phyloP scores from a whole-genome alignment of 2,329 filamentous ascomycete genomes.

The Ophiocordyceps australis region DNA sequence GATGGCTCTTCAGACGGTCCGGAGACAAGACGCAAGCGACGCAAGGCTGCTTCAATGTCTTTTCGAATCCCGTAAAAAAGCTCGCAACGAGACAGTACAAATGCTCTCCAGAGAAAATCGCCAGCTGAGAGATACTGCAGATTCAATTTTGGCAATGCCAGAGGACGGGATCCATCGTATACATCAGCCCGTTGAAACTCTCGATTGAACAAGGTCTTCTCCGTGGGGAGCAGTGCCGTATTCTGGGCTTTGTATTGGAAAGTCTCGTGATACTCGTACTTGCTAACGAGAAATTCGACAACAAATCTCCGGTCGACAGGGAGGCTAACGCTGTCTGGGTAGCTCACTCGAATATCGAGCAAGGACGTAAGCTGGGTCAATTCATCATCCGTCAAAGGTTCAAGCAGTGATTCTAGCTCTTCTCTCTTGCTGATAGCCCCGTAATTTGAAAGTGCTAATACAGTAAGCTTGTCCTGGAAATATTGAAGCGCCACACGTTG shows the following conservation, averaged over 20 bases:
- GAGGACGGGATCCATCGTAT: slow-evolving; percentile 72
- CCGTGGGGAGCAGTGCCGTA: slow-evolving; percentile 68
- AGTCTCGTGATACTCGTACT: slow-evolving; percentile 59
- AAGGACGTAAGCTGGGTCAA: slow-evolving; percentile 47
- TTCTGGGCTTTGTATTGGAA: slow-evolving; percentile 65
- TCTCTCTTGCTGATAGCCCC: slow-evolving; percentile 65
- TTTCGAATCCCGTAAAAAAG: slow-evolving; percentile 87
- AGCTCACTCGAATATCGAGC: slow-evolving; percentile 66
- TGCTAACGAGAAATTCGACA: slow-evolving; percentile 54
- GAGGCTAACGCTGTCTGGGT: slow-evolving; percentile 54
- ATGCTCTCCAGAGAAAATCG: slow-evolving; percentile 92
- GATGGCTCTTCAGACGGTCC: slow-evolving; percentile 45
- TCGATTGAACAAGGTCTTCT: slow-evolving; percentile 61
- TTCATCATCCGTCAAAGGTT: slow-evolving; percentile 56
- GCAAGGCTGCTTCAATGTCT: slow-evolving; percentile 70
- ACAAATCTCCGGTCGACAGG: slow-evolving; percentile 43
- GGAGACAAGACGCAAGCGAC: slow-evolving; percentile 55
- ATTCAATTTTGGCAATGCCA: slow-evolving; percentile 88
- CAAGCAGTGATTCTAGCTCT: slow-evolving; percentile 63
- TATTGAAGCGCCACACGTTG: slow-evolving; percentile 63
- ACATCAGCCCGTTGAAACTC: slow-evolving; percentile 64
- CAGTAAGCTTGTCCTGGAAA: slow-evolving; percentile 81
- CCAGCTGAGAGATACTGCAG: slow-evolving; percentile 88
- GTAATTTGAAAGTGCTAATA: slow-evolving; percentile 84
- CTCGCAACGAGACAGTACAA: slow-evolving; percentile 77